These are phyloP conservation scores for Microthyrium microscopicum DNA, from an alignment of 2,329 filamentous ascomycete species.

Conservation along the genomic window DNA sequence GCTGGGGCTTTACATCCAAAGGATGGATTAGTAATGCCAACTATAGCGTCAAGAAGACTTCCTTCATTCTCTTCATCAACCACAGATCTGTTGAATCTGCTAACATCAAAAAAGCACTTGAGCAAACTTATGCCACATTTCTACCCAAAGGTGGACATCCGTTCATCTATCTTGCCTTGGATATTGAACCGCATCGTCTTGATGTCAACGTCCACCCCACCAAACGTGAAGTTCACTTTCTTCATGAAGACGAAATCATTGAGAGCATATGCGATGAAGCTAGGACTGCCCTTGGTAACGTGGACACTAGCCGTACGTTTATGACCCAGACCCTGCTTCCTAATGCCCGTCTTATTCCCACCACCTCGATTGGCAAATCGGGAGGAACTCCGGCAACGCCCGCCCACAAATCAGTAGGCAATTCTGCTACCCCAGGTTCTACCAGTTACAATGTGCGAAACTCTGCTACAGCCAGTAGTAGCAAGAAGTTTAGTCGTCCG, in stretches of 20 bases:
- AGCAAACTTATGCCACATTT: slow-evolving; percentile 76
- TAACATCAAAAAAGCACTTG: slow-evolving; percentile 72
- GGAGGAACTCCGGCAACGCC: slow-evolving; percentile 3
- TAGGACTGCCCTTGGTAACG: slow-evolving; percentile 58
- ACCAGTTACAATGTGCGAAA: neutral
- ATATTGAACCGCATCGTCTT: slow-evolving; percentile 81
- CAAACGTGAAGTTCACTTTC: slow-evolving; percentile 89
- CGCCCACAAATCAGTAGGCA: too few relatives aligned
- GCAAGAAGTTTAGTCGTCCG: slow-evolving; percentile 40
- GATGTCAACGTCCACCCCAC: slow-evolving; percentile 98
- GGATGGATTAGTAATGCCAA: slow-evolving; percentile 87
- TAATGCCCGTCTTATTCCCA: slow-evolving; percentile 28
- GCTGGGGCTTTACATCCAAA: slow-evolving; percentile 69
- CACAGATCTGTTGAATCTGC: slow-evolving; percentile 84
- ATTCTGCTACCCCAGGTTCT: slow-evolving; percentile 12
- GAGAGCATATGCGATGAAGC: slow-evolving; percentile 71
- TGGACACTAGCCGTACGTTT: slow-evolving; percentile 89
- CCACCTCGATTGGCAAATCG: slow-evolving; percentile 8
- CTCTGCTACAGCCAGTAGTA: slow-evolving; percentile 11
- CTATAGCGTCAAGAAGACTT: slow-evolving; percentile 81
- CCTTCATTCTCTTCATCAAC: slow-evolving; percentile 85
- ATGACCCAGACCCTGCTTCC: slow-evolving; percentile 82
- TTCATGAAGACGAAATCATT: slow-evolving; percentile 94
- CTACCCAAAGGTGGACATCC: slow-evolving; percentile 88
- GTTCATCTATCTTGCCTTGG: slow-evolving; percentile 79